Base-by-base conservation (phyloP, 805 yeast genomes). In the Ogataea trehaloabstinens region DNA sequence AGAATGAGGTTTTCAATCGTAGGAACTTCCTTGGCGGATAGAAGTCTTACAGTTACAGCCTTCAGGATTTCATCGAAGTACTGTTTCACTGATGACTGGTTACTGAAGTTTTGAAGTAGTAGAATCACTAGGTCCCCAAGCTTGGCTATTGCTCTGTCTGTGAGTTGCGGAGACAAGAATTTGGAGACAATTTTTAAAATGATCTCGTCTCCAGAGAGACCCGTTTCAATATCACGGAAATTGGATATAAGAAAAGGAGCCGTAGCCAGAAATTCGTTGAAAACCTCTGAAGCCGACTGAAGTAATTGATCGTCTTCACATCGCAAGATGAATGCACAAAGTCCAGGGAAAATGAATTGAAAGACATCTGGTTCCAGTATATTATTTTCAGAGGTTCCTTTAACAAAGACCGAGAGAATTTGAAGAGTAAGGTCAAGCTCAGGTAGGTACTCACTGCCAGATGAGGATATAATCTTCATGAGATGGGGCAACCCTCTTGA, bases 141-240 rank as follows among this genome's bases (percentile, higher is more conserved):
- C 41, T 85, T 82, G 62, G 81, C 70, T 1, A 95, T 90, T 0
- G 95, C 96, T 31, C 83, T 75, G 49, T 89, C 97, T 12, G 84
- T 74, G 40, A 85, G 67, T 6, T 70, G 69, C 1, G 95, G 86
- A 1, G 85, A 76, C 22, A 91, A 69, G 37, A 88, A 75, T 52
- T 80, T 80, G 3, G 85, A 76, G 2, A 83, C 79, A 11, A 84
- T 76, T 22, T 72, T 68, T 13, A 93, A 63, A n/a, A 86, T 68
- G 2, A 71, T 64, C 13, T 78, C 71, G 37, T 76, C 61, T 0
- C 86, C 87, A 2, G 73, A 49, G 32, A 64, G 56, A 5, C 67
- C 61, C 3, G 59, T 49, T 1, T 64, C 58, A n/a, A 62, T 62
- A 31, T 55, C 56, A 10, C 31, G 35, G 43, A 61, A 72, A 5